Percentiles rank a stretch among this genome's conserved stretches.
These are phyloP conservation scores for Arachis stenosperma DNA, from an alignment of 306 rosid species.

Conservation along the genomic window DNA sequence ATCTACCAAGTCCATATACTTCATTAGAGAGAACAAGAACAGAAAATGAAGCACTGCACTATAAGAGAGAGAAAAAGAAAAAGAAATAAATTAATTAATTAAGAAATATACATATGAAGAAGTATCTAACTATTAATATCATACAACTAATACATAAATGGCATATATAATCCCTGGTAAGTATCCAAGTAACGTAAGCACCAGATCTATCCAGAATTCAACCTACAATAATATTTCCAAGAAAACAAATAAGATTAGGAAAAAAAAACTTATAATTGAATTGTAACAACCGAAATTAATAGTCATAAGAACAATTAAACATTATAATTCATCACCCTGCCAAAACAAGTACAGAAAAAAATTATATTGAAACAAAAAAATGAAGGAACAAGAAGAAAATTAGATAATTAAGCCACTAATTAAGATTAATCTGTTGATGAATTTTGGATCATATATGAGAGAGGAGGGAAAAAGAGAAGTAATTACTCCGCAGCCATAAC, in stretches of 20 bases:
- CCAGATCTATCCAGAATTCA: slow-evolving; percentile 69
- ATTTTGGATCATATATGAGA: too few species aligned
- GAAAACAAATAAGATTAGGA: background rate
- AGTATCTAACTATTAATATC: background rate
- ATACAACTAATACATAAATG: slow-evolving; percentile 62
- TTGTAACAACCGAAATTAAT: background rate
- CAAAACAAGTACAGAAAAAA: background rate
- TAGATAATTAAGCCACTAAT: too few species aligned
- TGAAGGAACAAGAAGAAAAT: too few species aligned
- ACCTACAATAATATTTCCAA: slow-evolving; percentile 49
- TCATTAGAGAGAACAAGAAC: background rate
- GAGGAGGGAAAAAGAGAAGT: background rate
- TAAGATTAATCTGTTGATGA: too few species aligned
- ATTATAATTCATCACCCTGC: background rate
- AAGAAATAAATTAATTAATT: background rate
- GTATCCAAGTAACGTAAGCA: slow-evolving; percentile 66
- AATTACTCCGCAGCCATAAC: slow-evolving; percentile 65
- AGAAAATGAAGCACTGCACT: background rate
- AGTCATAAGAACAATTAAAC: background rate
- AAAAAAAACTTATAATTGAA: background rate
- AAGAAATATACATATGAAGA: background rate
- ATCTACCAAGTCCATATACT: background rate
- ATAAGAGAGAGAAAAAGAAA: background rate
- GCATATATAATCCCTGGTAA: slow-evolving; percentile 78
- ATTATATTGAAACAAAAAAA: too few species aligned